Conservation (phyloP, 768 basidiomycete genomes). For the Rhizopogon vulgaris region DNA sequence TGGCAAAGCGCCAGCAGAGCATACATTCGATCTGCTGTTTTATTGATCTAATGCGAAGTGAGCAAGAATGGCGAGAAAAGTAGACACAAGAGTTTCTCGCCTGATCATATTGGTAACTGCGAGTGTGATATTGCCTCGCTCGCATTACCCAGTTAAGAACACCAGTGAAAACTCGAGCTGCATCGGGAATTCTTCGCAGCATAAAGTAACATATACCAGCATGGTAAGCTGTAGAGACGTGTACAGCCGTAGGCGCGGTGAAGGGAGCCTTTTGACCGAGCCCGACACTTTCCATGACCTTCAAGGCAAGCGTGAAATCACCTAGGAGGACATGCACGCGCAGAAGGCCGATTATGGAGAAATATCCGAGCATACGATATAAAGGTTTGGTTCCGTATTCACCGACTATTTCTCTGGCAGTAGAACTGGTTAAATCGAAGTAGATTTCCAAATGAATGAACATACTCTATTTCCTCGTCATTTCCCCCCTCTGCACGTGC, state of each 20-base stretch:
- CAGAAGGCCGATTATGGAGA: slow-evolving; percentile 90
- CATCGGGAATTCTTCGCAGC: slow-evolving; percentile 91
- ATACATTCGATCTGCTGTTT: slow-evolving; percentile 97
- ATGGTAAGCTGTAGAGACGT: slow-evolving; percentile 92
- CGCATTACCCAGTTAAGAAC: slow-evolving; percentile 94
- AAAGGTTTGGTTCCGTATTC: slow-evolving; percentile 88
- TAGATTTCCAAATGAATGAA: slow-evolving; percentile 22
- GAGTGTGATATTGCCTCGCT: slow-evolving; percentile 94
- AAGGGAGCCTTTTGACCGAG: slow-evolving; percentile 91
- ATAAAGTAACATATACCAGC: slow-evolving; percentile 97
- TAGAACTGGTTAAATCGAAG: slow-evolving; percentile 1
- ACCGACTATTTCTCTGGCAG: slow-evolving; percentile 71
- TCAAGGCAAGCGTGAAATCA: slow-evolving; percentile 91
- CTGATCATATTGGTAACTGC: slow-evolving; percentile 96
- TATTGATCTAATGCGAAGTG: slow-evolving; percentile 73
- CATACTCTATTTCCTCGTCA: slow-evolving; percentile 75
- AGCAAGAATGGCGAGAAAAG: not conserved
- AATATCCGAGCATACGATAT: slow-evolving; percentile 95
- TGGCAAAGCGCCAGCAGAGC: slow-evolving; percentile 92
- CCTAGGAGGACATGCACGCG: slow-evolving; percentile 95
- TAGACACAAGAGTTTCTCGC: slow-evolving; percentile 29
- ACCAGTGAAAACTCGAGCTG: slow-evolving; percentile 87
- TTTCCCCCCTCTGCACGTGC: slow-evolving; percentile 78
- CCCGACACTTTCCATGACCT: slow-evolving; percentile 92
- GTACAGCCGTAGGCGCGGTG: slow-evolving; percentile 93